Conservation (phyloP, 768 basidiomycete genomes). For the Boletus vinaceobasis region DNA sequence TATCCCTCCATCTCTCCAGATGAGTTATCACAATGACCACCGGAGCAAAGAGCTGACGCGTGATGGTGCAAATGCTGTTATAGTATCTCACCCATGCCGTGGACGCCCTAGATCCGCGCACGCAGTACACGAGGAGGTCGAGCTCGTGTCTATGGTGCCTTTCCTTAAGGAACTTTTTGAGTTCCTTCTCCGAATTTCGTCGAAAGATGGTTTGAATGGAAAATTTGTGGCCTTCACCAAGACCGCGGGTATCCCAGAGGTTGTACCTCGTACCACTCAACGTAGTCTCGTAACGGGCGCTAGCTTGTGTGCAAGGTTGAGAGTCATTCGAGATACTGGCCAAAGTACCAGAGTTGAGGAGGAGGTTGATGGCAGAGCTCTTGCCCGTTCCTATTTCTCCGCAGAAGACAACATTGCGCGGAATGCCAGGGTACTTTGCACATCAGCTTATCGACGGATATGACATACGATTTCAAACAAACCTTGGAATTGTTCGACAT, state of each 20-base stretch:
- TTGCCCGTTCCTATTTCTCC: conserved; percentile 27
- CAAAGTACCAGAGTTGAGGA: conserved; percentile 4
- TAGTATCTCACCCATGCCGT: conserved; percentile 31
- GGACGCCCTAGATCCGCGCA: conserved; percentile 35
- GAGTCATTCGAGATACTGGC: conserved; percentile 11
- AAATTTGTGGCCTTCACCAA: conserved; percentile 28
- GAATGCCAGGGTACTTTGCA: not conserved
- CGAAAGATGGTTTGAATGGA: conserved; percentile 4
- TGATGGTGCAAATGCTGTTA: conserved; percentile 31
- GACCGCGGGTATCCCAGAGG: conserved; percentile 39
- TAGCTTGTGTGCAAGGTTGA: conserved; percentile 16
- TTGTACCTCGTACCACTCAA: conserved; percentile 1
- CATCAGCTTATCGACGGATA: conserved; percentile 1
- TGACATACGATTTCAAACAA: not conserved
- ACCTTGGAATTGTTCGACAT: conserved; percentile 9
- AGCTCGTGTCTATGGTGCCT: conserved; percentile 27
- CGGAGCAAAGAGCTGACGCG: conserved; percentile 37
- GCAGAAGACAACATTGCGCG: conserved; percentile 20
- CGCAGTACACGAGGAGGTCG: conserved; percentile 39
- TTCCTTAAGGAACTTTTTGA: conserved; percentile 21
- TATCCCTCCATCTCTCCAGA: conserved; percentile 27
- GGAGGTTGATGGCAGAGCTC: conserved; percentile 27
- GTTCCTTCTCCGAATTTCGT: conserved; percentile 10
- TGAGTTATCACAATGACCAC: conserved; percentile 36
- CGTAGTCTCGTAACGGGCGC: conserved; percentile 1